These are phyloP conservation scores for Amauroascus niger DNA, from an alignment of 2,329 filamentous ascomycete species.

Conservation along the genomic window DNA sequence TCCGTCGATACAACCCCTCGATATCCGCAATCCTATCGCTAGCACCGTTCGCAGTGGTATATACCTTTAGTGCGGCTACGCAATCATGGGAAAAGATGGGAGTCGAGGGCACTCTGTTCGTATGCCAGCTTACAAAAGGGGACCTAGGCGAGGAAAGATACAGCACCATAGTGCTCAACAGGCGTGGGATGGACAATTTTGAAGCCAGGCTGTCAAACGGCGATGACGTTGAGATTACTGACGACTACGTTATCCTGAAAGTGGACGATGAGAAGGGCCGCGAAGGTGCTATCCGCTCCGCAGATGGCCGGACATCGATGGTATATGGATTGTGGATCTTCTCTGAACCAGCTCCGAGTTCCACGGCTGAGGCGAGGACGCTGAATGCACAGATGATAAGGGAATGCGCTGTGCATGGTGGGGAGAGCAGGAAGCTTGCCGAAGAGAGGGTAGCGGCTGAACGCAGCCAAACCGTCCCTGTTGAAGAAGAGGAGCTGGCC, in stretches of 20 bases:
- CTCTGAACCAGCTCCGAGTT: conserved; percentile 47
- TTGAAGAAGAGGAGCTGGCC: conserved; percentile 32
- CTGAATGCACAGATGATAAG: conserved; percentile 47
- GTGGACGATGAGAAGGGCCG: conserved; percentile 29
- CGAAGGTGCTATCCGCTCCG: conserved; percentile 15
- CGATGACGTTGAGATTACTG: conserved; percentile 54
- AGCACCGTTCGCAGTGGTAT: conserved; percentile 77
- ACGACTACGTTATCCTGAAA: conserved; percentile 53
- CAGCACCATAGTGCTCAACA: conserved; percentile 61
- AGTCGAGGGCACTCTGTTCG: conserved; percentile 79
- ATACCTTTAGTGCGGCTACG: conserved; percentile 59
- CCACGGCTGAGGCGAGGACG: conserved; percentile 44
- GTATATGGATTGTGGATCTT: conserved; percentile 58
- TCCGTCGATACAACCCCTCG: conserved; percentile 68
- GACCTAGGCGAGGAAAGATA: conserved; percentile 41
- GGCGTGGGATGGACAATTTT: conserved; percentile 61
- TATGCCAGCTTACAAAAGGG: conserved; percentile 54
- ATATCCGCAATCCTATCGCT: conserved; percentile 66
- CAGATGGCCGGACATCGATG: conserved; percentile 7
- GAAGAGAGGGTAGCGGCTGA: conserved; percentile 28
- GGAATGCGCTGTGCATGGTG: conserved; percentile 46
- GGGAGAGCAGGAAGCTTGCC: conserved; percentile 39
- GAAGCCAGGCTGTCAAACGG: conserved; percentile 51
- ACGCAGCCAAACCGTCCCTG: conserved; percentile 25
- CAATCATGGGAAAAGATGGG: conserved; percentile 74